phyloP scores from a whole-genome alignment of 2,329 filamentous ascomycete species.

The Alternaria sp. region DNA sequence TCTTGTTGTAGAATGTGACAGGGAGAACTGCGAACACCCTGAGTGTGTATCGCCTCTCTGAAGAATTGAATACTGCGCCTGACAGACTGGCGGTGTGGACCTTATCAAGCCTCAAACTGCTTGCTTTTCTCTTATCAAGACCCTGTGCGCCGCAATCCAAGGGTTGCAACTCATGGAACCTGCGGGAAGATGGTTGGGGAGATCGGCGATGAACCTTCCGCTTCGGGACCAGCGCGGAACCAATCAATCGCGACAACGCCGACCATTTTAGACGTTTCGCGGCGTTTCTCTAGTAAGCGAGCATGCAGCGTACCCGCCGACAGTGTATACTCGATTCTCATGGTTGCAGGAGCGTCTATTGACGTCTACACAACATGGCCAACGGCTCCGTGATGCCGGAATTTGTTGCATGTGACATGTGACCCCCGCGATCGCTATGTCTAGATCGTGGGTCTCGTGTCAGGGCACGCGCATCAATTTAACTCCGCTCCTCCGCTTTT shows the following conservation, averaged over 20 bases:
- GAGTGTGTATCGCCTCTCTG: neutral
- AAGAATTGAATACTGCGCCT: neutral
- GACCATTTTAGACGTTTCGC: slow-evolving; percentile 13
- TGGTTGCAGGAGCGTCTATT: neutral
- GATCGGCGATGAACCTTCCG: slow-evolving; percentile 1
- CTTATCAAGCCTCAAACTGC: neutral
- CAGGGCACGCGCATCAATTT: slow-evolving; percentile 18
- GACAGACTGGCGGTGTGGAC: neutral
- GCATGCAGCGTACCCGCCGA: slow-evolving; percentile 10
- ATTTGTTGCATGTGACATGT: slow-evolving; percentile 16
- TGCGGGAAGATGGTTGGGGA: slow-evolving; percentile 12
- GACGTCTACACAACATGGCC: slow-evolving; percentile 1
- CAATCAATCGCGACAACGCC: slow-evolving; percentile 7
- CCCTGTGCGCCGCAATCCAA: neutral
- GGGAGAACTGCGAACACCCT: neutral
- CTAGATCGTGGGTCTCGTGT: slow-evolving; percentile 22
- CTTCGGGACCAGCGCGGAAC: neutral
- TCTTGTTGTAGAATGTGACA: neutral
- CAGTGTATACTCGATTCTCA: slow-evolving; percentile 1
- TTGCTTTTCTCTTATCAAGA: slow-evolving; percentile 4
- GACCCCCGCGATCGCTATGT: slow-evolving; percentile 13
- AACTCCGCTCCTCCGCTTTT: slow-evolving; percentile 18
- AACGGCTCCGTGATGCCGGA: slow-evolving; percentile 1
- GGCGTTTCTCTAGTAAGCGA: slow-evolving; percentile 18
- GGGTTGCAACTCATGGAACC: slow-evolving; percentile 12